A percentile compares a stretch with the other conserved stretches of the same genome.
These are phyloP conservation scores for Candida mesenterica DNA, from an alignment of 1,139 yeast genomes.

Conservation along the genomic window DNA sequence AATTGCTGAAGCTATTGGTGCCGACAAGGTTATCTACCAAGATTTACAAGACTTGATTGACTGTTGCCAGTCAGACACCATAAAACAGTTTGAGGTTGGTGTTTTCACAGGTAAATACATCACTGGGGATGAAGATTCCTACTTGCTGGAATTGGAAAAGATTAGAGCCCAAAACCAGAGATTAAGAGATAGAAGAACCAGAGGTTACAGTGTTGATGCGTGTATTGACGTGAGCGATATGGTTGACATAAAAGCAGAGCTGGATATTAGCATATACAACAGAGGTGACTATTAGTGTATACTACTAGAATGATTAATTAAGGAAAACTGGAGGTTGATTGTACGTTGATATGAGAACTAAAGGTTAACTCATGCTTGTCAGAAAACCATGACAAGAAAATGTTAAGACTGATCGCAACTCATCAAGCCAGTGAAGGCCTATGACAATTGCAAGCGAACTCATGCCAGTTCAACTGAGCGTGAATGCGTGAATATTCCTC, in stretches of 20 bases:
- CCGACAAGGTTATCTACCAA: conserved; percentile 90
- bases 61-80: conserved; percentile 64
- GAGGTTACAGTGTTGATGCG: conserved; percentile 45
- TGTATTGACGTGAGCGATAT: conserved; percentile 47
- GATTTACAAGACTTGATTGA: conserved; percentile 74
- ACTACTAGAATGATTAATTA: neutral
- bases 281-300: conserved; percentile 62
- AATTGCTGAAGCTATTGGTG: conserved; percentile 78
- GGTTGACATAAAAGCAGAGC: conserved; percentile 79
- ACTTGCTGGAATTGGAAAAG: conserved; percentile 76
- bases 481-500: too few species aligned
- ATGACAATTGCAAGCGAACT: too few species aligned
- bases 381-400: too few species aligned
- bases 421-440: too few species aligned
- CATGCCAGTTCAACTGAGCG: too few species aligned
- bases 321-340: too few species aligned
- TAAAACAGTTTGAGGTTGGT: conserved; percentile 82
- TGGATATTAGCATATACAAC: conserved; percentile 87
- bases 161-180: conserved; percentile 80
- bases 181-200: conserved; percentile 42
- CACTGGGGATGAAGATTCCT: conserved; percentile 86
- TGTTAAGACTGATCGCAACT: too few species aligned
- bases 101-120: conserved; percentile 95
- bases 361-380: too few species aligned
- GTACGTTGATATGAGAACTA: too few species aligned